Base-by-base conservation (phyloP, 768 basidiomycete species). In the Kwoniella newhampshirensis region DNA sequence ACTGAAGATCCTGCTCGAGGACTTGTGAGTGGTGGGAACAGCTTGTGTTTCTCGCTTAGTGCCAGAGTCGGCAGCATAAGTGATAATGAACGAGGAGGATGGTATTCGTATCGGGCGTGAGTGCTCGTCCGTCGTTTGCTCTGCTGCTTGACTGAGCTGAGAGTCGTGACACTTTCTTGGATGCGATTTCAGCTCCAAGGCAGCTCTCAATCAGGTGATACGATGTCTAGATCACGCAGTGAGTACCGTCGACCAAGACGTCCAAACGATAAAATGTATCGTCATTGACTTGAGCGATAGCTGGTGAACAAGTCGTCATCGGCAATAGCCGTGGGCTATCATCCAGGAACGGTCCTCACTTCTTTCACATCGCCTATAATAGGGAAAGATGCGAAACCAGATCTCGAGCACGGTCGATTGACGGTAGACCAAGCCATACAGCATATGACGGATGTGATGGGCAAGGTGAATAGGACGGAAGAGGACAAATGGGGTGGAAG, bases 141-240 rank as follows among this genome's bases (percentile, higher is more conserved):
- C 8, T 32, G 4, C 36, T 36, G 11, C 40, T n/a, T 44, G 39
- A 46, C 41, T 27, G 17, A 39, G 15, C n/a, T 37, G 20, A n/a
- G n/a, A n/a, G 21, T 11, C 6, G 28, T 23, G 12, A n/a, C n/a
- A n/a, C n/a, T n/a, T n/a, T n/a, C n/a, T n/a, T n/a, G n/a, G n/a
- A n/a, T n/a, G n/a, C n/a, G n/a, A n/a, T 15, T 0, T 51, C 47
- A 77, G 78, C 2, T 79, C 79, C 21, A 80, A 80, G 62, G 76
- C 79, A 1, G 79, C 79, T 1, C 58, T 77, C 28, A 80, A 80
- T 57, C 78, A 79, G 52, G 51, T 77, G 36, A 69, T 79, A 46
- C 60, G 71, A 23, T 75, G 71, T 0, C 60, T 80, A 6, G 76
- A 79, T 52, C 77, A 77, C 40, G 79, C 79, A 62, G 73, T 78